A percentile compares a stretch with the other conserved stretches of the same genome.
These are phyloP conservation scores for Quercus berberidifolia DNA, from an alignment of 306 rosid genomes.

Conservation along the genomic window DNA sequence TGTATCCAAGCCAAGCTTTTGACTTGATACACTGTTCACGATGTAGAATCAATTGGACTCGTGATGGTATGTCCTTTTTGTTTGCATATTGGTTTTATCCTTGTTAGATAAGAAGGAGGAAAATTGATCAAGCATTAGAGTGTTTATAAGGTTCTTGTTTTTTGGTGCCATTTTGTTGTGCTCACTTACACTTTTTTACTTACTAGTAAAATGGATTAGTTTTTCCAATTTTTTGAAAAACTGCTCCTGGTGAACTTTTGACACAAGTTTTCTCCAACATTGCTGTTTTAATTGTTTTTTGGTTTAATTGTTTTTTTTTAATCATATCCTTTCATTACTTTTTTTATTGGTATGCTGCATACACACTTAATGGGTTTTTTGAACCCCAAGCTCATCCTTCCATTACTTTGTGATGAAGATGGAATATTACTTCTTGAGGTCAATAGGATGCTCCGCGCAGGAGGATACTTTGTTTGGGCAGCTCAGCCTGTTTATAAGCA, in stretches of 20 bases:
- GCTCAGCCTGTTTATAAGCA: constrained; percentile 99
- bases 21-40: constrained; percentile 94
- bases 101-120: not conserved
- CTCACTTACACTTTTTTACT: not conserved
- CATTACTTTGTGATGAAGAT: constrained; percentile 55
- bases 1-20: constrained; percentile 91
- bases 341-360: too few relatives aligned
- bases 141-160: not conserved
- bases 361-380: not conserved
- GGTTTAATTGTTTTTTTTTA: not conserved
- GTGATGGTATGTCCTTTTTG: constrained; percentile 58
- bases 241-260: not conserved
- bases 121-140: constrained; percentile 8
- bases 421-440: constrained; percentile 94
- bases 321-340: too few relatives aligned
- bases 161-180: not conserved
- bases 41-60: constrained; percentile 93
- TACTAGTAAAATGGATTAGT: not conserved
- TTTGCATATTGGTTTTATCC: not conserved
- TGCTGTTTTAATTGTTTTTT: not conserved
- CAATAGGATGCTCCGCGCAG: constrained; percentile 87
- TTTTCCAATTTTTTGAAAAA: not conserved
- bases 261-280: not conserved
- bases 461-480: constrained; percentile 99
- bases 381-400: constrained; percentile 7